Evolutionary conservation across 1,284 basidiomycete genomes (phyloP), one percentile per base, ranked within the genome.

Genomic region (Marasmius oreades): DNA sequence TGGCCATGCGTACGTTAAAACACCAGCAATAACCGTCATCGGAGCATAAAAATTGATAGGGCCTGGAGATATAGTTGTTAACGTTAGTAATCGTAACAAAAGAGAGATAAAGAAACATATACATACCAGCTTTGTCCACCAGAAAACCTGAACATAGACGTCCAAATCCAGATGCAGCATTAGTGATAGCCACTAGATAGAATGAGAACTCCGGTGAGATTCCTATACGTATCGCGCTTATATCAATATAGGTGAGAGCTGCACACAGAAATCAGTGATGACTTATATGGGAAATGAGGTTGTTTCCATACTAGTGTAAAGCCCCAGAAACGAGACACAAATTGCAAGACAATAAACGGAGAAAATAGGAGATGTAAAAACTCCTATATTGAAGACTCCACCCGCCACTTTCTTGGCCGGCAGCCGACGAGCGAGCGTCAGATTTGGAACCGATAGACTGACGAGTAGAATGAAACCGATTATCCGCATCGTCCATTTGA

Each of bases 291-390:
- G n/a, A 12, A 51, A 52, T 44, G 33, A 26, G 4, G 53, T 67
- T n/a, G n/a, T n/a, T n/a, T n/a, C 61, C 73, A 7, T 56, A 81
- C 82, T 75, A 2, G 84, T 86, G 63, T 83, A 88, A 18, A 86
- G 65, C 10, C 86, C 86, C 7, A 88, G 70, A 67, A 82, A 86
- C 1, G 72, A 68, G 6, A 79, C 62, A 45, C 79, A 68, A 1
- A 73, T 73, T 0, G 81, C 73, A 2, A 73, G 7, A 50, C 71
- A 74, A 61, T 81, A 83, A 0, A 75, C 54, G 3, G 73, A 63
- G 63, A 75, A 84, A 0, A 78, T 68, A 0, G 68, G 62, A 10
- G 69, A 71, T 62, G 73, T 79, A 71, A 86, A 84, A 1, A 75
- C 77, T 3, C 64, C 61, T 14, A 76, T 63, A 59, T 83, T 80